phyloP scores from a whole-genome alignment of 176 grass and related monocot genomes.

The Urochloa ruziziensis region DNA sequence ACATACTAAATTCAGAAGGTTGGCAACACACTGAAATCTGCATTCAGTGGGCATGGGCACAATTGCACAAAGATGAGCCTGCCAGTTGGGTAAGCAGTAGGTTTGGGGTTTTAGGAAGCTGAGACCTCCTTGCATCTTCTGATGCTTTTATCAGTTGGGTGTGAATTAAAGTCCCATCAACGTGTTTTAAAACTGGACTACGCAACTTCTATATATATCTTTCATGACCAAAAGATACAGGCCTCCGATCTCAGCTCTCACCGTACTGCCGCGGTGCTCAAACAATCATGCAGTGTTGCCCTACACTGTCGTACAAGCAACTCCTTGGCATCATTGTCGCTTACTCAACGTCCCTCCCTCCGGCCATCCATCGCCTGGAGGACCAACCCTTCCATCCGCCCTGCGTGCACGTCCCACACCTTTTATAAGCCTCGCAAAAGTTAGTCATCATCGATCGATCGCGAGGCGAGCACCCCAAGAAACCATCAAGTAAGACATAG shows the following conservation, averaged over 20 bases:
- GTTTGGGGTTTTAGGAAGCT: not conserved
- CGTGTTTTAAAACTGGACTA: not conserved
- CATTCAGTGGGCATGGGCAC: not conserved
- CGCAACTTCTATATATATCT: not conserved
- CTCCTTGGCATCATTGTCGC: conserved; percentile 15
- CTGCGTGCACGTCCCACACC: conserved; percentile 7
- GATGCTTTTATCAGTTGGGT: not conserved
- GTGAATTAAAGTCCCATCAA: not conserved
- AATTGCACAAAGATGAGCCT: not conserved
- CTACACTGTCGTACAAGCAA: conserved; percentile 43
- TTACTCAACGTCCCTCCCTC: conserved; percentile 17
- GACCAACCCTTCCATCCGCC: not conserved
- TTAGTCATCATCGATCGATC: not conserved
- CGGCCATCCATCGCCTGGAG: not conserved
- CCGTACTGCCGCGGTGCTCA: not conserved
- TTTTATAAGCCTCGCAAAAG: conserved; percentile 30
- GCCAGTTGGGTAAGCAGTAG: not conserved
- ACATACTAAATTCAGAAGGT: not conserved
- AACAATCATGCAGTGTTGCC: not conserved
- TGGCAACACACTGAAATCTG: not conserved
- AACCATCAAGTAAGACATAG: not conserved
- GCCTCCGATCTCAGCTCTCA: not conserved
- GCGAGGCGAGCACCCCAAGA: conserved; percentile 22
- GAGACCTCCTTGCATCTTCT: not conserved
- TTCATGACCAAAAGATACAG: not conserved